Evolutionary conservation across 1,284 basidiomycete species (phyloP).

Genomic region (Tilletia walkeri): DNA sequence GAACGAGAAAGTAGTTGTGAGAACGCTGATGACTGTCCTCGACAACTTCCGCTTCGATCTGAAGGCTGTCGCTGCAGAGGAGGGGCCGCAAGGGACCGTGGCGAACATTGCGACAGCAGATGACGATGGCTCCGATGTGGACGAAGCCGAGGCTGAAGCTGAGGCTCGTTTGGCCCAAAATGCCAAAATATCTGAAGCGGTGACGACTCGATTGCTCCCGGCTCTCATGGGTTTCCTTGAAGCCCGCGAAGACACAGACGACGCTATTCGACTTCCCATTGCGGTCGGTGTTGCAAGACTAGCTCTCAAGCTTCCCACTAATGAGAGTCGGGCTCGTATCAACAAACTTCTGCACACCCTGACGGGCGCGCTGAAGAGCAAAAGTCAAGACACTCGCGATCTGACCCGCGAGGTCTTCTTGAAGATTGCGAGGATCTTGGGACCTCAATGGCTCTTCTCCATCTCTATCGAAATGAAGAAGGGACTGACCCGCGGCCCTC

Average conservation of each 20-base stretch:
- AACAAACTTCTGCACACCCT: conserved; percentile 77
- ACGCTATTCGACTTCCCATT: conserved; percentile 72
- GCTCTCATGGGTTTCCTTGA: conserved; percentile 51
- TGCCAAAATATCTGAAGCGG: conserved; percentile 69
- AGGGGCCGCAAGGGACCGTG: not conserved
- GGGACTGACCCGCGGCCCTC: conserved; percentile 84
- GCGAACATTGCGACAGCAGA: conserved; percentile 24
- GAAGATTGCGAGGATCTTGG: conserved; percentile 75
- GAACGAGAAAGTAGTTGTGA: conserved; percentile 80
- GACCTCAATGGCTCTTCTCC: conserved; percentile 70
- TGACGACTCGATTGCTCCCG: conserved; percentile 61
- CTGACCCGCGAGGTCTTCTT: conserved; percentile 79
- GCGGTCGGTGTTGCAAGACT: conserved; percentile 84
- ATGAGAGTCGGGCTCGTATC: conserved; percentile 64
- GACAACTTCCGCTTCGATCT: conserved; percentile 83
- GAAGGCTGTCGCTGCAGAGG: conserved; percentile 28
- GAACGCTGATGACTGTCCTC: conserved; percentile 78
- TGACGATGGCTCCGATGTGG: conserved; percentile 64
- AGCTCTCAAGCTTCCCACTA: conserved; percentile 74
- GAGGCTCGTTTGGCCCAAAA: conserved; percentile 16
- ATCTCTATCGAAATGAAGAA: conserved; percentile 77
- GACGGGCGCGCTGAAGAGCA: conserved; percentile 82
- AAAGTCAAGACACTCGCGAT: conserved; percentile 90
- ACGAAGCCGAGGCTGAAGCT: conserved; percentile 24
- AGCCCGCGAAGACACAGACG: conserved; percentile 72